Conservation (phyloP, 208 protist genomes). For the Kentomonas sorsogonicus region DNA sequence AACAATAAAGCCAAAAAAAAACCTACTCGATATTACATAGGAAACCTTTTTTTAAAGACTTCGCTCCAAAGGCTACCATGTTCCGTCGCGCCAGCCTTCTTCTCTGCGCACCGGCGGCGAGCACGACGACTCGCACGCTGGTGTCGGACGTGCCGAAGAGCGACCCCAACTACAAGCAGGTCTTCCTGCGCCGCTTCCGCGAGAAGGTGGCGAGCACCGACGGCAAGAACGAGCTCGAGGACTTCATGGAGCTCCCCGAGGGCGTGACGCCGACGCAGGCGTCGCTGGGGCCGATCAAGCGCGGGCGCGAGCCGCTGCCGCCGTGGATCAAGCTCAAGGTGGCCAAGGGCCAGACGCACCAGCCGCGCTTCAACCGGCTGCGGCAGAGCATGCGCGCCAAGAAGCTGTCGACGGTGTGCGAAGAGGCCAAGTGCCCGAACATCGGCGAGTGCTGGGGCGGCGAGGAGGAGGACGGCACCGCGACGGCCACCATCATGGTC, state of each 20-base stretch:
- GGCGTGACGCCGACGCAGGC: slow-evolving; percentile 48
- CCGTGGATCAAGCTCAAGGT: slow-evolving; percentile 91
- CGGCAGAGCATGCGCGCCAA: slow-evolving; percentile 76
- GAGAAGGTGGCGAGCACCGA: slow-evolving; percentile 54
- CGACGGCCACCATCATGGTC: slow-evolving; percentile 98
- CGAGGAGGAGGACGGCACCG: slow-evolving; percentile 68
- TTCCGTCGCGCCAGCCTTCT: background rate
- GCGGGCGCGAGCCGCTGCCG: slow-evolving; percentile 79
- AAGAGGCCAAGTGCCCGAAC: slow-evolving; percentile 97
- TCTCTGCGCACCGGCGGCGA: background rate
- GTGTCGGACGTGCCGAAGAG: slow-evolving; percentile 35
- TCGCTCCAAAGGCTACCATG: background rate
- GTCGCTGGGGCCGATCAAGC: slow-evolving; percentile 70
- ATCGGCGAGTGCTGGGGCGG: slow-evolving; percentile 98
- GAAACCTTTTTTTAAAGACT: no score
- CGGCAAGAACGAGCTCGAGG: slow-evolving; percentile 71
- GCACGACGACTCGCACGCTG: slow-evolving; percentile 10
- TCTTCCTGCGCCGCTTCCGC: slow-evolving; percentile 77
- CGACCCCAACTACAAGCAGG: slow-evolving; percentile 53
- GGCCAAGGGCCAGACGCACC: slow-evolving; percentile 73
- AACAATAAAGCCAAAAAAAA: no score
- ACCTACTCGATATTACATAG: no score
- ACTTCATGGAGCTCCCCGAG: slow-evolving; percentile 76
- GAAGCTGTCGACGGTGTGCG: slow-evolving; percentile 87
- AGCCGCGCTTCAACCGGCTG: slow-evolving; percentile 77